A percentile compares a stretch with the other conserved stretches of the same genome.
These are phyloP conservation scores for Phaeosphaeria sp. DNA, from an alignment of 2,329 filamentous ascomycete genomes.

Conservation along the genomic window DNA sequence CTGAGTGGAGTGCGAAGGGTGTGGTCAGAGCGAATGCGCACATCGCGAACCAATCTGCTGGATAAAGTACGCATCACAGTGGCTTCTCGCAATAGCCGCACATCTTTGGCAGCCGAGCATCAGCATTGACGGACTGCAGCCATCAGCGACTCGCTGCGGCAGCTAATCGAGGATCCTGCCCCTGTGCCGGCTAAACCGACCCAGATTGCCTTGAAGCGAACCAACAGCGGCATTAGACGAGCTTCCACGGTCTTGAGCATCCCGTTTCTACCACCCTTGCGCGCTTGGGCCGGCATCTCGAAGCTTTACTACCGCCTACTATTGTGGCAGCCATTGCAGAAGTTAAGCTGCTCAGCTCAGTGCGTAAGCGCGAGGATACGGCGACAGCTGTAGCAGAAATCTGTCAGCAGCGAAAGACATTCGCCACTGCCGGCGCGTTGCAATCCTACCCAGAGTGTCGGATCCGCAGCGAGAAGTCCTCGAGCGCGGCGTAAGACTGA, in stretches of 20 bases:
- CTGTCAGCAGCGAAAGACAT: slow-evolving; percentile 33
- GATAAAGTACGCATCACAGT: slow-evolving; percentile 38
- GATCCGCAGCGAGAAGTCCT: slow-evolving; percentile 27
- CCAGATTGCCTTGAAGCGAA: slow-evolving; percentile 46
- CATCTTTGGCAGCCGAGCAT: slow-evolving; percentile 20
- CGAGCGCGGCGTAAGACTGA: slow-evolving; percentile 34
- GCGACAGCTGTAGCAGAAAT: slow-evolving; percentile 14
- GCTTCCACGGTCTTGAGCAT: slow-evolving; percentile 21
- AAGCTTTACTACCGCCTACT: slow-evolving; percentile 8
- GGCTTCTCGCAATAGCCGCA: slow-evolving; percentile 24
- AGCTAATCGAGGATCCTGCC: slow-evolving; percentile 46
- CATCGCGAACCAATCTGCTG: slow-evolving; percentile 31
- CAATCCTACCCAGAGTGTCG: slow-evolving; percentile 32
- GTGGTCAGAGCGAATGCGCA: slow-evolving; percentile 21
- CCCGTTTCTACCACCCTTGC: slow-evolving; percentile 21
- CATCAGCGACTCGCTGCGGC: slow-evolving; percentile 41
- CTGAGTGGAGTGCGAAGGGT: slow-evolving; percentile 16
- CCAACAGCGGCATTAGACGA: slow-evolving; percentile 44
- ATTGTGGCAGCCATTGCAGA: slow-evolving; percentile 14
- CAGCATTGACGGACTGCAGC: slow-evolving; percentile 36
- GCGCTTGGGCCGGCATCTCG: slow-evolving; percentile 22
- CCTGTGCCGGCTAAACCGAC: slow-evolving; percentile 46
- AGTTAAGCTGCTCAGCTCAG: slow-evolving; percentile 12
- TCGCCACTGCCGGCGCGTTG: slow-evolving; percentile 36
- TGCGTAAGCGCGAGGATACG: slow-evolving; percentile 10